Percentiles rank a stretch among this genome's conserved stretches.
Conservation (phyloP, 371 early-diverging fungal genomes). For the Polyrhizophydium stewartii region DNA sequence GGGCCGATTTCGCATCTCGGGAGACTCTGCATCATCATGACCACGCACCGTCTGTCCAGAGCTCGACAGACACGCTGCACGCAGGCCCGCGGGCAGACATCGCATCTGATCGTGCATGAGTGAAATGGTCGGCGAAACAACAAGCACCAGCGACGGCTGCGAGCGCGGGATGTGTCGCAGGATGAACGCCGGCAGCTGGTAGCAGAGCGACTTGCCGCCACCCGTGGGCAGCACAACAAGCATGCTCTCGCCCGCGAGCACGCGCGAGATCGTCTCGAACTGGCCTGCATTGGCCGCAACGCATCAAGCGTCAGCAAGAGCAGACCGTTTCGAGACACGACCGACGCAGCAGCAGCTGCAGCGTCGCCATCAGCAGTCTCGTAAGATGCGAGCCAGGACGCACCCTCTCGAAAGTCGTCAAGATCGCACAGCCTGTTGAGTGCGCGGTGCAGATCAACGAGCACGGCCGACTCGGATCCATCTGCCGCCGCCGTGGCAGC, state of each 20-base stretch:
- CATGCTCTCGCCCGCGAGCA: slow-evolving; percentile 44
- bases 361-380: too few relatives aligned
- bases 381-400: too few relatives aligned
- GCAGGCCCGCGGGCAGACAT: slow-evolving; percentile 56
- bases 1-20: too few relatives aligned
- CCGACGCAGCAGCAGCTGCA: too few relatives aligned
- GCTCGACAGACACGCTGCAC: slow-evolving; percentile 54
- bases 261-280: slow-evolving; percentile 42
- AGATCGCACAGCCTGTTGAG: not conserved
- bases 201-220: slow-evolving; percentile 77
- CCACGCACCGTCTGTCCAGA: not conserved
- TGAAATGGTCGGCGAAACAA: slow-evolving; percentile 76
- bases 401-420: slow-evolving; percentile 2
- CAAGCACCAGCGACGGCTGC: slow-evolving; percentile 50
- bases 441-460: not conserved
- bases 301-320: too few relatives aligned
- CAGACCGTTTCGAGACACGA: too few relatives aligned
- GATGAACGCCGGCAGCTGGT: slow-evolving; percentile 70
- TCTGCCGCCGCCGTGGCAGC: not conserved
- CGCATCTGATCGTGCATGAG: slow-evolving; percentile 81
- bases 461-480: too few relatives aligned
- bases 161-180: slow-evolving; percentile 32
- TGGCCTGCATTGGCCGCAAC: slow-evolving; percentile 19
- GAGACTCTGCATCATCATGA: too few relatives aligned
- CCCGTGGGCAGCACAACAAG: slow-evolving; percentile 59